Evolutionary conservation across 768 basidiomycete genomes (phyloP), one percentile per base, ranked within the genome.

Genomic region (Multifurca ochricompacta): DNA sequence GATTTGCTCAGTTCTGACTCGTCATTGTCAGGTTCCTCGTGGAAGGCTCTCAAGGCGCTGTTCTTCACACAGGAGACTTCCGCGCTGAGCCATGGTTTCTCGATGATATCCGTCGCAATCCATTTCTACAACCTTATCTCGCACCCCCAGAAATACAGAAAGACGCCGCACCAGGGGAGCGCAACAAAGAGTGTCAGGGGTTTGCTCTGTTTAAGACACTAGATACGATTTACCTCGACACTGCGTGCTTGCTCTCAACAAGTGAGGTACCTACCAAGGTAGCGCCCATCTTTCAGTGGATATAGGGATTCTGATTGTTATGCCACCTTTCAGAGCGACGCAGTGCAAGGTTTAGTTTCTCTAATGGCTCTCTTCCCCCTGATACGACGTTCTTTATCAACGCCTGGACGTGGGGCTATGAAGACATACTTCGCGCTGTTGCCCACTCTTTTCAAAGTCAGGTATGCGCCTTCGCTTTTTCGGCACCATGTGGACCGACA

Each of bases 351-450:
- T 2, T 70, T 95, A 3, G 68, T 91, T 18, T 70, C 79, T 16
- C 73, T 96, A 1, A 85, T 97, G 68, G 70, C 73, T 9, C 64
- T 82, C 3, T 87, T 85, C 53, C 85, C 91, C 57, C 71, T 0
- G 70, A 75, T 4, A 83, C 83, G 0, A 74, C 80, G 51, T 96
- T 98, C 70, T 97, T 87, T 70, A 74, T 99, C 53, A 95, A 96
- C 64, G 66, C 80, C 0, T 99, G 95, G 95, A 95, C 94, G 0
- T 94, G 88, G 85, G 95, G 95, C 1, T 97, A 96, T 66, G 95
- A 99, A 68, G 90, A 93, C 52, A 71, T 94, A 13, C 72, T 96
- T 27, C 89, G 91, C 63, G 87, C 76, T 0, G 71, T 97, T 7
- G 77, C 86, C 2, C 69, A 74, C 2, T 71, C 74, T 0, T 97